phyloP scores from a whole-genome alignment of 108 stramenopile genomes.

The Skeletonema potamos region DNA sequence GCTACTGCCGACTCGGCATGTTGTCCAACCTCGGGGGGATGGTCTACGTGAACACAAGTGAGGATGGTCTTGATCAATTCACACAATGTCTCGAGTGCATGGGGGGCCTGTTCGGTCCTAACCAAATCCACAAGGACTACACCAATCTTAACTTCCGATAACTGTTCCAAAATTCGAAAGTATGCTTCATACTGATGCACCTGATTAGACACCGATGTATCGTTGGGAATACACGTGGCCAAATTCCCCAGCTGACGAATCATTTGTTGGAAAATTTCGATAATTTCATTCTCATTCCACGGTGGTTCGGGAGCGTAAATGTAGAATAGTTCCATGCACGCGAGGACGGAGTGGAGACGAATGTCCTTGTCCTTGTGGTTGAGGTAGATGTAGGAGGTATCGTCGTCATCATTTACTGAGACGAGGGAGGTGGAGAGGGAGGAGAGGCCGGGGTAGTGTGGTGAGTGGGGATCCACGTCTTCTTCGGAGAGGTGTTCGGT shows the following conservation, averaged over 20 bases:
- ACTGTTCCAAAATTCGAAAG: conserved; percentile 64
- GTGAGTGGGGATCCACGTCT: conserved; percentile 1
- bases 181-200: conserved; percentile 55
- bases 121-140: conserved; percentile 77
- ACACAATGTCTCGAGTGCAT: conserved; percentile 58
- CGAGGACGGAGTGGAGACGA: conserved; percentile 62
- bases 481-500: conserved; percentile 23
- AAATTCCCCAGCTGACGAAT: conserved; percentile 77
- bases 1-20: conserved; percentile 56
- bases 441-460: conserved; percentile 57
- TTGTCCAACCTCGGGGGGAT: conserved; percentile 61
- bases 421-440: conserved; percentile 52
- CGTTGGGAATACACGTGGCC: conserved; percentile 39
- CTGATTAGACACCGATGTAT: conserved; percentile 9
- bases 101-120: conserved; percentile 16
- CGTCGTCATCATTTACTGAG: background rate
- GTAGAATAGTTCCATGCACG: conserved; percentile 76
- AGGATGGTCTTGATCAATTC: conserved; percentile 68
- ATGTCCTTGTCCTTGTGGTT: conserved; percentile 72
- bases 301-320: conserved; percentile 86
- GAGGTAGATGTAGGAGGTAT: conserved; percentile 25
- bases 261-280: conserved; percentile 69
- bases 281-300: conserved; percentile 63
- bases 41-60: conserved; percentile 59
- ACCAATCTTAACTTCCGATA: conserved; percentile 80